Percentiles rank a stretch among this genome's conserved stretches.
These are phyloP conservation scores for Verticillium klebahnii DNA, from an alignment of 2,329 filamentous ascomycete species.

Conservation along the genomic window DNA sequence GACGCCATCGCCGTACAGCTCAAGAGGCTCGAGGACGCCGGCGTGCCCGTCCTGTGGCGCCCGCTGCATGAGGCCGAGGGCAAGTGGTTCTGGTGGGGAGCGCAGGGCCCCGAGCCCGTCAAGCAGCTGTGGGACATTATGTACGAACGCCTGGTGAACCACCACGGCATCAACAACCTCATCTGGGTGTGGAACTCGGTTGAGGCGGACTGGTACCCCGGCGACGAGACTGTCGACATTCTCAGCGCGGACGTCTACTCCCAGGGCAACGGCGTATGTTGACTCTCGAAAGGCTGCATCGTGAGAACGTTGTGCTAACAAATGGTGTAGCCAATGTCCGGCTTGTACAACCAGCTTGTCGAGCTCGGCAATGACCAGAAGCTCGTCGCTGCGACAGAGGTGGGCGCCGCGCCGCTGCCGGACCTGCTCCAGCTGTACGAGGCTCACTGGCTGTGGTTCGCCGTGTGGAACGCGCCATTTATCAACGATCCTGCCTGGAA, in stretches of 20 bases:
- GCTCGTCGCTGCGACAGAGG: constrained; percentile 41
- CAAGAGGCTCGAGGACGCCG: constrained; percentile 34
- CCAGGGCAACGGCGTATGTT: constrained; percentile 35
- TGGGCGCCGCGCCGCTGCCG: constrained; percentile 40
- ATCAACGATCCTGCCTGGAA: constrained; percentile 38
- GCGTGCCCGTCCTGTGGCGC: constrained; percentile 41
- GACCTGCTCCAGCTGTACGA: constrained; percentile 34
- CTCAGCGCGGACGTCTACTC: constrained; percentile 40
- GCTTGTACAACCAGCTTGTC: constrained; percentile 38
- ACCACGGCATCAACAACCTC: constrained; percentile 41
- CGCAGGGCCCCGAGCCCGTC: constrained; percentile 36
- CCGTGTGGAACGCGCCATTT: constrained; percentile 38
- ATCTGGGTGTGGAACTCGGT: constrained; percentile 48
- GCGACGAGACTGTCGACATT: constrained; percentile 38
- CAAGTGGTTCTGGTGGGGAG: constrained; percentile 49
- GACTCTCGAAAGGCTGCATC: neutral
- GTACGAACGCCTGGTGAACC: constrained; percentile 37
- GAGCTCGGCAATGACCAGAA: constrained; percentile 38
- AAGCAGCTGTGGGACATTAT: constrained; percentile 39
- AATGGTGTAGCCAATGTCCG: constrained; percentile 28
- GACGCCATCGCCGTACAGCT: constrained; percentile 41
- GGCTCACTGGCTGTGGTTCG: constrained; percentile 43
- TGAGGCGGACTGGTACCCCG: constrained; percentile 40
- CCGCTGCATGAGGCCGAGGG: constrained; percentile 47
- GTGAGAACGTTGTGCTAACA: neutral